Evolutionary conservation across 257 asterid species (phyloP), one percentile per base, ranked within the genome.

Genomic region (Nicotiana attenuata): DNA sequence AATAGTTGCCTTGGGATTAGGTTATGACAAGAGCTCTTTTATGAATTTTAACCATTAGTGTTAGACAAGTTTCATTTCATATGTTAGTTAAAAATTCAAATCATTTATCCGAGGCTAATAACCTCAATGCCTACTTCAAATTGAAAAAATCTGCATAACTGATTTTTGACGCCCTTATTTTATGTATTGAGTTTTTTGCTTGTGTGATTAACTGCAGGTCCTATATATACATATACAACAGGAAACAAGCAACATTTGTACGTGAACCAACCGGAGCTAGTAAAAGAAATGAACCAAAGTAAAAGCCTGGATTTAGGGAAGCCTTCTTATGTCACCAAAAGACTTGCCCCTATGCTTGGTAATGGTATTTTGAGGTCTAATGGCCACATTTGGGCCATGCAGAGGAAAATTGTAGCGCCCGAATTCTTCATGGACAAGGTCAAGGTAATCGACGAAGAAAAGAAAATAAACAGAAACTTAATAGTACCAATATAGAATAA

Each of bases 291-390:
- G 94, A 91, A 89, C 84, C 91, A 88, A 7, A 89, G 90, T 53
- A 66, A 60, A 5, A 85, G 89, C 41, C 83, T 85, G 57, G 89
- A 84, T 38, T 86, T 94, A 66, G 98, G 98, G 22, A 94, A 94
- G 88, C 97, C 97, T 81, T 86, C 92, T 6, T 91, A 94, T 29
- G 90, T 94, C 76, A 92, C 96, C 3, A 94, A 92, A 83, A 88
- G 97, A 81, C 97, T 92, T 10, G 92, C 95, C n/a, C 98, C 98
- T 2, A 85, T 94, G 93, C 98, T 94, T 84, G 98, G 98, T 20
- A 92, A 90, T 88, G 98, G 98, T 17, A 87, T 92, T 57, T 81
- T 94, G 85, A 92, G 98, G 84, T 92, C 98, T 80, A 94, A 94
- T 65, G 98, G 96, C 16, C 91, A 84, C 26, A 7, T 88, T 20